phyloP scores from a whole-genome alignment of 2,329 filamentous ascomycete species.

The Verticillium isaacii region DNA sequence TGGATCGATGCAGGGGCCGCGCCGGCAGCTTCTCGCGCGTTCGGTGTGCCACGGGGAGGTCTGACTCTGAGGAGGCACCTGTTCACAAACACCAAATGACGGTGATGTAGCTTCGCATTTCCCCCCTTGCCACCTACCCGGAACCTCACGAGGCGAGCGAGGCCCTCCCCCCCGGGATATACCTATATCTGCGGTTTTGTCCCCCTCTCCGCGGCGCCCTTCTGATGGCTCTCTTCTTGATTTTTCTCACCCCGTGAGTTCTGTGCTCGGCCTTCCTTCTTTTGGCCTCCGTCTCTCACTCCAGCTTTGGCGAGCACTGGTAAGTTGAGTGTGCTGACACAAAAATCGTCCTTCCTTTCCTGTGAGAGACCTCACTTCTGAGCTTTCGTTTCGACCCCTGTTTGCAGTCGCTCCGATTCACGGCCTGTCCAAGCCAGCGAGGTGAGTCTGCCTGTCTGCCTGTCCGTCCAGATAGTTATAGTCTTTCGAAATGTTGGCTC shows the following conservation, averaged over 20 bases:
- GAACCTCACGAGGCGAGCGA: neutral
- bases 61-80: neutral
- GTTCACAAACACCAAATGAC: neutral
- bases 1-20: neutral
- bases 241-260: too few species aligned
- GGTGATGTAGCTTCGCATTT: neutral
- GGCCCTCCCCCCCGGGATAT: neutral
- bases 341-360: too few species aligned
- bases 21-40: neutral
- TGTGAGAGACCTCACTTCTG: too few species aligned
- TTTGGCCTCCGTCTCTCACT: too few species aligned
- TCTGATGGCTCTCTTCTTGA: too few species aligned
- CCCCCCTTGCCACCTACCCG: conserved; percentile 8
- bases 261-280: too few species aligned
- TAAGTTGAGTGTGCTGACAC: too few species aligned
- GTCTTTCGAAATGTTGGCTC: neutral
- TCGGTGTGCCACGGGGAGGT: neutral
- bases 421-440: neutral
- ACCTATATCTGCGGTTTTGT: too few species aligned
- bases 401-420: too few species aligned
- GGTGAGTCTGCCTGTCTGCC: neutral
- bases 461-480: neutral
- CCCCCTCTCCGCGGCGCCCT: too few species aligned
- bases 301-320: too few species aligned
- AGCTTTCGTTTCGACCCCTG: too few species aligned